phyloP scores from a whole-genome alignment of 371 early-diverging fungal genomes.

The Apophysomyces variabilis region DNA sequence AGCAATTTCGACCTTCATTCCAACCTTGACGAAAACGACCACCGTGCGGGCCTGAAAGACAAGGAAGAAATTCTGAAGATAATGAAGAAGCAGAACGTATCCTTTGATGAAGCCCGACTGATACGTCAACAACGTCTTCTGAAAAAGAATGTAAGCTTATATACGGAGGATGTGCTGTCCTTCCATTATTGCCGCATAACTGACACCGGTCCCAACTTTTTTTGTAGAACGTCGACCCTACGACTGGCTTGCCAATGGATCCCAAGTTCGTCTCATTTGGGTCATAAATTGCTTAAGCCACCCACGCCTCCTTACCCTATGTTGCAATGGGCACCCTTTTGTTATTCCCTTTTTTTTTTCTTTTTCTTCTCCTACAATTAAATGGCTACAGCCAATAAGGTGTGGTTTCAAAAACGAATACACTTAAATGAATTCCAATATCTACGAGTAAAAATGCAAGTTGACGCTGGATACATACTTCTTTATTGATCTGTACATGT shows the following conservation, averaged over 20 bases:
- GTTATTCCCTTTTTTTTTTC: neutral
- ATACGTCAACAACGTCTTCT: conserved; percentile 75
- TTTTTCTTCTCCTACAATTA: neutral
- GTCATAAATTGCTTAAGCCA: conserved; percentile 11
- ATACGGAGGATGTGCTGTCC: neutral
- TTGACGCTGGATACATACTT: neutral
- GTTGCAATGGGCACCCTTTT: too few species aligned
- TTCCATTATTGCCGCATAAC: neutral
- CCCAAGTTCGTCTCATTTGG: conserved; percentile 76
- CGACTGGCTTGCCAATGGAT: conserved; percentile 78
- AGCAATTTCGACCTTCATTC: conserved; percentile 71
- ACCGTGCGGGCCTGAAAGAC: conserved; percentile 76
- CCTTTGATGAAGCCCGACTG: conserved; percentile 83
- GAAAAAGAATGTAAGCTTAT: conserved; percentile 61
- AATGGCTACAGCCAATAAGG: neutral
- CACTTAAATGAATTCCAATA: conserved; percentile 46
- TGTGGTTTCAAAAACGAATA: conserved; percentile 12
- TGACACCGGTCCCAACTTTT: neutral
- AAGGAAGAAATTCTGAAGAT: conserved; percentile 73
- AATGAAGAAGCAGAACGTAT: conserved; percentile 72
- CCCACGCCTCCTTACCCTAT: neutral
- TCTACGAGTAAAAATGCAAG: conserved; percentile 45
- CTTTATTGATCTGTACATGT: neutral
- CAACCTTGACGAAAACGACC: conserved; percentile 71
- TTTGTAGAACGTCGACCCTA: conserved; percentile 73